These are phyloP conservation scores for Pseudonitzschia delicatissima DNA, from an alignment of 108 stramenopile genomes.

Conservation along the genomic window DNA sequence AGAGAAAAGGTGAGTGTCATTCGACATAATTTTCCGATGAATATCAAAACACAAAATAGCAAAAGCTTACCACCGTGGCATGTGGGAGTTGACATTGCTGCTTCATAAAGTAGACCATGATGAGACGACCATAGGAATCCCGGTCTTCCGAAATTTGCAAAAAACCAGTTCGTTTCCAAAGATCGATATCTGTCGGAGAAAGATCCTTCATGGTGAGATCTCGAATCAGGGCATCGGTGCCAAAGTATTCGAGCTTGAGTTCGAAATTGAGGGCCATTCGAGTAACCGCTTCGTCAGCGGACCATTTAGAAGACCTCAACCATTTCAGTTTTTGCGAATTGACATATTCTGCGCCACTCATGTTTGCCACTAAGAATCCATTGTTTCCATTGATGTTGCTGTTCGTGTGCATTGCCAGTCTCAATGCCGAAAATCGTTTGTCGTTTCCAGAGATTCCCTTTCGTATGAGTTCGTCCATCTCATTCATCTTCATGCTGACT, in stretches of 20 bases:
- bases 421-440: neutral
- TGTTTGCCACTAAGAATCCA: neutral
- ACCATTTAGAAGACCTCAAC: constrained; percentile 9
- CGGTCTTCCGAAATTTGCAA: constrained; percentile 1
- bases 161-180: neutral
- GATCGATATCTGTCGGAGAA: neutral
- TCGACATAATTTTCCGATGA: neutral
- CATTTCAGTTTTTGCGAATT: constrained; percentile 2
- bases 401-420: constrained; percentile 8
- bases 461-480: neutral
- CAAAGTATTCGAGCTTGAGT: constrained; percentile 10
- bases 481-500: neutral
- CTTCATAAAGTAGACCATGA: neutral
- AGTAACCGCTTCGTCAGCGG: neutral
- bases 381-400: neutral
- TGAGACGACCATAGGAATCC: neutral
- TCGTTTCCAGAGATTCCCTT: neutral
- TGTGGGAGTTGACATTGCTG: neutral
- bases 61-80: neutral
- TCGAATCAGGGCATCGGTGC: neutral
- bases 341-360: neutral
- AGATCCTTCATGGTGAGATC: constrained; percentile 13
- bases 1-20: neutral
- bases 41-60: neutral
- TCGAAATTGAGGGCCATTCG: constrained; percentile 11